Percentiles rank a stretch among this genome's conserved stretches.
Evolutionary conservation across 768 basidiomycete genomes (phyloP).

Genomic region (Mycena vulgaris): DNA sequence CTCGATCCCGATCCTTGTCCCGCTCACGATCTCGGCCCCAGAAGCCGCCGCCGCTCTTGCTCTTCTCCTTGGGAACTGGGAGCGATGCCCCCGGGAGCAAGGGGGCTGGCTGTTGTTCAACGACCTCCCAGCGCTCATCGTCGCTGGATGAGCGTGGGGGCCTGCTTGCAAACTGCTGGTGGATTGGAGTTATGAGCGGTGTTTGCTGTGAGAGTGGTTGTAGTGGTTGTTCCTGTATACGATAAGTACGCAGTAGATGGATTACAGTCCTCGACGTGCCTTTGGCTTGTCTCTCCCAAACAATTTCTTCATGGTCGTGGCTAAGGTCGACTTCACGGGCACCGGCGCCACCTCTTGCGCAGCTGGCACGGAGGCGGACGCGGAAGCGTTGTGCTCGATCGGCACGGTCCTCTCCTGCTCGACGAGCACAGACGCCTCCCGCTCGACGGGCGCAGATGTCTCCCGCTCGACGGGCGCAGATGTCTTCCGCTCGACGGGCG

Average conservation of each 20-base stretch:
- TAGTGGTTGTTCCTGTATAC: slow-evolving; percentile 20
- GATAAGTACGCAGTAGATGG: slow-evolving; percentile 44
- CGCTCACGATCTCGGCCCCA: no score
- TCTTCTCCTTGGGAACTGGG: slow-evolving; percentile 44
- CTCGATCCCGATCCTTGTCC: not conserved
- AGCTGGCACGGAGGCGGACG: no score
- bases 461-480: no score
- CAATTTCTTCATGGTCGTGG: slow-evolving; percentile 72
- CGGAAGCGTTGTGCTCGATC: no score
- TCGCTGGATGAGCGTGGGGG: slow-evolving; percentile 48
- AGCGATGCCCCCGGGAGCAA: slow-evolving; percentile 62
- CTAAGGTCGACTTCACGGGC: no score
- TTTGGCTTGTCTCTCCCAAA: slow-evolving; percentile 69
- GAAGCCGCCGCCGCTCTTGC: no score
- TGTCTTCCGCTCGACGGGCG: no score
- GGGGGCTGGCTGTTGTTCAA: slow-evolving; percentile 48
- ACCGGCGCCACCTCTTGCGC: no score
- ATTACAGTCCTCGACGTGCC: slow-evolving; percentile 45
- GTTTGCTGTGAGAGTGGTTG: slow-evolving; percentile 18
- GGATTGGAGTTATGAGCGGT: slow-evolving; percentile 50
- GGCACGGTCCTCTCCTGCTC: no score
- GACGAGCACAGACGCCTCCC: no score
- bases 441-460: no score
- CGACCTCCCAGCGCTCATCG: slow-evolving; percentile 66
- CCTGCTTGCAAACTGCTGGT: slow-evolving; percentile 53